Base-by-base conservation (phyloP, 176 grass and related monocot genomes). In the Musa schizocarpa region DNA sequence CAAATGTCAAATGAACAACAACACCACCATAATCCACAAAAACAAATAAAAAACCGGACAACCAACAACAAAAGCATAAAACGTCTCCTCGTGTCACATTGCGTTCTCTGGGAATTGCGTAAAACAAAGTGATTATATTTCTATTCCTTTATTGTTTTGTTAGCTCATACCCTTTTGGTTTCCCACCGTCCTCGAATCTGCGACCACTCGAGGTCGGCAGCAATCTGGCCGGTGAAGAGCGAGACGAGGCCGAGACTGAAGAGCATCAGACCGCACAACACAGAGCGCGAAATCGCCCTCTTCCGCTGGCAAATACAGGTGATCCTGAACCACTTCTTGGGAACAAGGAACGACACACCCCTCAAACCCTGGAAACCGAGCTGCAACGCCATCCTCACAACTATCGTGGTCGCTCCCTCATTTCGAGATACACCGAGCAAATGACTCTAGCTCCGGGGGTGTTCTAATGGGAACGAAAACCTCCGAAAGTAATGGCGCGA, bases 131-230 rank as follows among this genome's bases (percentile, higher is more conserved):
- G n/a, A 20, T 14, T 12, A 0, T 34, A 7, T 43, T 68, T 68
- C 9, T 16, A 3, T 16, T 8, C 53, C 51, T 49, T 19, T 50
- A 22, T 65, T 64, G 19, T 24, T 65, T 10, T 5, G 27, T 29
- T 10, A 57, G 53, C 57, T 82, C 75, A 50, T 53, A 92, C 87
- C 89, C 80, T 80, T 78, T 92, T 92, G 19, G 90, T 52, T 73
- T 78, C 79, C 82, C 90, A 89, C 14, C 78, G 84, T 64, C 73
- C 79, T 21, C 90, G 86, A 75, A 91, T 83, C 69, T 82, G 90
- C 29, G 88, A 89, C 94, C 88, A 89, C 52, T 98, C 90, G 70
- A 87, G 84, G 77, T 93, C 84, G 54, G 94, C 85, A 53, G 92
- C 88, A 56, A 98, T 84, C 69, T 98, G 86, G 1, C 94, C 94